Conservation (phyloP, 163 green algal genomes). For the Volvox carteri region DNA sequence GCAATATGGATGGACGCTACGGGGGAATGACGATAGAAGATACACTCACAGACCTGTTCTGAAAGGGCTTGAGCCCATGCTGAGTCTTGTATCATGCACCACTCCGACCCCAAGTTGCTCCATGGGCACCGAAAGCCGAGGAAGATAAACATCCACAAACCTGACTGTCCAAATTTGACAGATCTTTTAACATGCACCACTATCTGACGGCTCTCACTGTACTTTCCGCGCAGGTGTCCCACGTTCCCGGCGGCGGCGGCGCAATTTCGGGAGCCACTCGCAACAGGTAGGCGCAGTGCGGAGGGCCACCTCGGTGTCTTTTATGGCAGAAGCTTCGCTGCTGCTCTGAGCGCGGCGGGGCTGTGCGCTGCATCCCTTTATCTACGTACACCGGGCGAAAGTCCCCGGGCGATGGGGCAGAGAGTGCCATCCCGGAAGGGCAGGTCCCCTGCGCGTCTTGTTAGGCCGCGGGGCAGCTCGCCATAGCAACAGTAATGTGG, state of each 20-base stretch:
- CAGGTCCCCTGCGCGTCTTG: conserved; percentile 77
- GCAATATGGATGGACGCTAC: too few species aligned
- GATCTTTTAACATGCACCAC: conserved; percentile 69
- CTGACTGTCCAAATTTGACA: conserved; percentile 36
- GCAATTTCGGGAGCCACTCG: not conserved
- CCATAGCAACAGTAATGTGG: conserved; percentile 97
- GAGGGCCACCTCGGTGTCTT: conserved; percentile 90
- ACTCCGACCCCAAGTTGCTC: conserved; percentile 54
- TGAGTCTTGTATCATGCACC: conserved; percentile 64
- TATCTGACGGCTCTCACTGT: conserved; percentile 59
- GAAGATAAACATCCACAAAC: conserved; percentile 57
- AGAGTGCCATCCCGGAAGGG: conserved; percentile 93
- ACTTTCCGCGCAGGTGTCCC: not conserved
- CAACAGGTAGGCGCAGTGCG: conserved; percentile 76
- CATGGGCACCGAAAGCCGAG: not conserved
- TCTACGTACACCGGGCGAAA: conserved; percentile 90
- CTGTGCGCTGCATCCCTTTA: conserved; percentile 58
- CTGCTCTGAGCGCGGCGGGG: conserved; percentile 51
- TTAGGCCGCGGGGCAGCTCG: conserved; percentile 84
- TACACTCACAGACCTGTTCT: conserved; percentile 68
- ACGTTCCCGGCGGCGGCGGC: too few species aligned
- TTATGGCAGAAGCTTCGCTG: conserved; percentile 59
- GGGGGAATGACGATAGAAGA: conserved; percentile 53
- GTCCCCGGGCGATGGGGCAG: conserved; percentile 95
- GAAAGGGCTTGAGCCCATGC: conserved; percentile 23